phyloP scores from a whole-genome alignment of 2,329 filamentous ascomycete species.

The Calonectria hawksworthii region DNA sequence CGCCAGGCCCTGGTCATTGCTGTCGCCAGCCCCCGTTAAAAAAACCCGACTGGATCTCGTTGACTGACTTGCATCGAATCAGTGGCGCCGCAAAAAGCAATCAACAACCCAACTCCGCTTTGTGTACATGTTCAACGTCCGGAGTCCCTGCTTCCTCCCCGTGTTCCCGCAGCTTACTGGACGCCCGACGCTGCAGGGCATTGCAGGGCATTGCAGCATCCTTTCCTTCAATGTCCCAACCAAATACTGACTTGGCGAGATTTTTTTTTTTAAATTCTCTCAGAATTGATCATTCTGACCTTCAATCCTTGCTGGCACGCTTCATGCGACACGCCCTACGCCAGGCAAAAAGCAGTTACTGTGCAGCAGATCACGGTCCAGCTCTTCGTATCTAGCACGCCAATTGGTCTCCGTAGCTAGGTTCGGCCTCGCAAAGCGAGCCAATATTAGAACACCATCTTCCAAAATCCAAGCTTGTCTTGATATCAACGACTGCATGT shows the following conservation, averaged over 20 bases:
- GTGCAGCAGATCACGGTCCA: background rate
- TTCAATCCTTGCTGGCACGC: conserved; percentile 5
- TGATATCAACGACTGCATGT: background rate
- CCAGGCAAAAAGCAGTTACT: background rate
- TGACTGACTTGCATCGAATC: conserved; percentile 41
- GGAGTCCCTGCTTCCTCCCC: conserved; percentile 20
- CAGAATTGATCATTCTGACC: background rate
- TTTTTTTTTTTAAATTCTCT: conserved; percentile 2
- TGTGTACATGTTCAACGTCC: conserved; percentile 22
- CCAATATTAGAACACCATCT: background rate
- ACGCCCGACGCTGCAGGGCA: background rate
- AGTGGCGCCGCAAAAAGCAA: conserved; percentile 46
- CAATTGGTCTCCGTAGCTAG: background rate
- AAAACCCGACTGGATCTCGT: conserved; percentile 25
- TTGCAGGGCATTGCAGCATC: conserved; percentile 4
- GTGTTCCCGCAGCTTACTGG: conserved; percentile 24
- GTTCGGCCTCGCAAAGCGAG: background rate
- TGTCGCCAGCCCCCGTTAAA: conserved; percentile 12
- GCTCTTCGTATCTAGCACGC: background rate
- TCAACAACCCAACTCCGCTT: conserved; percentile 30
- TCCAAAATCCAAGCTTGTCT: background rate
- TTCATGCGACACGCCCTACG: background rate
- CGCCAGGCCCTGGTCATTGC: background rate
- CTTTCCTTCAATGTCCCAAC: conserved; percentile 1
- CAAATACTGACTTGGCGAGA: conserved; percentile 12